These are phyloP conservation scores for Novymonas esmeraldas DNA, from an alignment of 208 protist species.

Conservation along the genomic window DNA sequence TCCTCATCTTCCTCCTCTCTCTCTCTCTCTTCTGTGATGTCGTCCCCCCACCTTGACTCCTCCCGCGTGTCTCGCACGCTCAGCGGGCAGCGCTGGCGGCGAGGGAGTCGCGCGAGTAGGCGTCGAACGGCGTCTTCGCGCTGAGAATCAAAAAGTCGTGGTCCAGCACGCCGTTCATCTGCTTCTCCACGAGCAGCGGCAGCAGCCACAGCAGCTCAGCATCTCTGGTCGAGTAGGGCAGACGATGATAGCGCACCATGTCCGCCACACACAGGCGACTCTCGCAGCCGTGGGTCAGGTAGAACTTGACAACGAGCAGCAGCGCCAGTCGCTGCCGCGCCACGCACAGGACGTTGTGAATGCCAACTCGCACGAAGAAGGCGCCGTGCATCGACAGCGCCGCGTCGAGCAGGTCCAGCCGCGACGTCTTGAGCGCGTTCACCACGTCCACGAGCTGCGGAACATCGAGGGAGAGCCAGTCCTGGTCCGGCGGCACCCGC, in stretches of 20 bases:
- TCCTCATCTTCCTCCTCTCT: not conserved
- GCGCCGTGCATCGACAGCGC: constrained; percentile 58
- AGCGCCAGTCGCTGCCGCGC: constrained; percentile 63
- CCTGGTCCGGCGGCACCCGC: constrained; percentile 21
- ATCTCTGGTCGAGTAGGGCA: constrained; percentile 48
- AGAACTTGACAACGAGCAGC: constrained; percentile 85
- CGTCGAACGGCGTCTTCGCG: constrained; percentile 64
- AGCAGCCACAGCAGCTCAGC: constrained; percentile 68
- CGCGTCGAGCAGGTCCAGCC: constrained; percentile 57
- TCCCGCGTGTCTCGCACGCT: no score
- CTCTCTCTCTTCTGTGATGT: not conserved
- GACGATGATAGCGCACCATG: constrained; percentile 58
- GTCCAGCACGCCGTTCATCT: constrained; percentile 86
- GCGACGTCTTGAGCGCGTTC: constrained; percentile 63
- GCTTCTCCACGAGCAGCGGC: constrained; percentile 70
- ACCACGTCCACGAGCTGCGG: constrained; percentile 61
- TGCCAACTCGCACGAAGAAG: constrained; percentile 63
- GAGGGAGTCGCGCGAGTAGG: constrained; percentile 35
- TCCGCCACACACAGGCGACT: constrained; percentile 52
- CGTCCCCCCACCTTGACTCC: no score
- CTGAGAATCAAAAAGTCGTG: constrained; percentile 60
- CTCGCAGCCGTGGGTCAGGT: constrained; percentile 35
- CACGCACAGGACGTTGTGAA: constrained; percentile 73
- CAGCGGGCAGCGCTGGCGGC: not conserved
- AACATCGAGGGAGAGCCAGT: constrained; percentile 15